Base-by-base conservation (phyloP, 768 basidiomycete genomes). In the Calocybe indica region DNA sequence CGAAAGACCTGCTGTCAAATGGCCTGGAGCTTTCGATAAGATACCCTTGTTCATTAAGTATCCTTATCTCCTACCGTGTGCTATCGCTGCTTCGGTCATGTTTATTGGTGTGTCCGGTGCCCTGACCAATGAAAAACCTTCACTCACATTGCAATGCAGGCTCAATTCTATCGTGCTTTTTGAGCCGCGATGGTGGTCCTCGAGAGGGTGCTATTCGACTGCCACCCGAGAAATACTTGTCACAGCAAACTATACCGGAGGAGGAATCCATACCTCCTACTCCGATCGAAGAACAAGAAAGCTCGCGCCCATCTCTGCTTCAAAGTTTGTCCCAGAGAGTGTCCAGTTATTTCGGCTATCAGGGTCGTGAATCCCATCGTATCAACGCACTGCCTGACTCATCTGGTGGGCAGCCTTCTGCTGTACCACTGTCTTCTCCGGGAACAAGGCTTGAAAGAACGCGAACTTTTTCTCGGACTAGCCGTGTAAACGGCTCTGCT, bases 11-110 rank as follows among this genome's bases (percentile, higher is more conserved):
- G 88, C 84, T 1, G 73, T 74, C 40, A 97, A 96, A 60, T 95
- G 90, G 84, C 92, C 94, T 1, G 67, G 71, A 1, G 62, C 80
- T 3, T 95, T 95, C 64, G 76, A 71, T 40, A 68, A 79, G 15
- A 56, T 83, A 5, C 70, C 76, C 1, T 56, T 97, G 14, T 88
- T 97, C 60, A 74, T 79, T 22, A 71, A 70, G 6, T 92, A 89
- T 61, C 96, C 96, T 1, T 99, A 99, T 62, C 77, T 98, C 35
- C 72, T 99, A 11, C 94, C 96, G 1, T 91, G 88, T 58, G 69
- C 74, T 13, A 65, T 94, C 40, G 92, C 92, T 32, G 82, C 87
- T 2, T 67, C 73, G 7, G 76, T 97, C 41, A 91, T 91, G 6
- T 65, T 90, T 48, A 71, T 71, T 37, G 88, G 88, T 86, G 55